Base-by-base conservation (phyloP, 2,329 filamentous ascomycete genomes). In the Trichoderma oligosporum region DNA sequence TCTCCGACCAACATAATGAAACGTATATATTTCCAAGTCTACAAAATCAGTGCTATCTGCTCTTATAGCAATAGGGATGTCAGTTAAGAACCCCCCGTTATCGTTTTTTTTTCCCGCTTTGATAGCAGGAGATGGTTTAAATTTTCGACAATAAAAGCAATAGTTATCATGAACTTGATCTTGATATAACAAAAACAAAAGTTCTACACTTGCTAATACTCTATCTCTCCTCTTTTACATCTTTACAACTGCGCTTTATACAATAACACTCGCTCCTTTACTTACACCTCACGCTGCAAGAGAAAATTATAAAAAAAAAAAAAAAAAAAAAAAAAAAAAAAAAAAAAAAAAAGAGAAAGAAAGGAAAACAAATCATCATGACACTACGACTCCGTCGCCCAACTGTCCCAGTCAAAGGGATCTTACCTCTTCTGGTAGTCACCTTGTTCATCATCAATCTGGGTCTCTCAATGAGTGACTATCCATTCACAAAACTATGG, bases 381-480 rank as follows among this genome's bases (percentile, higher is more conserved):
- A 7, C 36, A 11, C 22, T 35, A 4, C 2, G 16, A 29, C 4
- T 57, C 27, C 59, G 46, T 31, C 46, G 56, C 9, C 60, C 46
- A 36, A 62, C 59, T 22, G 42, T 68, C 6, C 55, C 64, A 4
- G 16, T 42, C 1, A 20, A 33, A 22, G 59, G 48, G 33, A 53
- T 67, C 24, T 57, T 67, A 7, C 62, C 60, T 3, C 63, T 67
- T 16, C 62, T 68, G 14, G 61, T 61, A 9, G 27, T 41, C 36
- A 58, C 54, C 9, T 60, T 68, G 18, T 66, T 68, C 53, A 18
- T 61, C 53, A 58, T 66, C 47, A 66, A 68, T 16, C 42, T 68
- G 3, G 61, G 64, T 3, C 58, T 68, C 18, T 64, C 65, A 4
- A 35, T 67, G 16, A 60, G 62, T 29, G 62, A 65, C 8, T 56